These are phyloP conservation scores for Phytomonas francai DNA, from an alignment of 208 protist species.

Conservation along the genomic window DNA sequence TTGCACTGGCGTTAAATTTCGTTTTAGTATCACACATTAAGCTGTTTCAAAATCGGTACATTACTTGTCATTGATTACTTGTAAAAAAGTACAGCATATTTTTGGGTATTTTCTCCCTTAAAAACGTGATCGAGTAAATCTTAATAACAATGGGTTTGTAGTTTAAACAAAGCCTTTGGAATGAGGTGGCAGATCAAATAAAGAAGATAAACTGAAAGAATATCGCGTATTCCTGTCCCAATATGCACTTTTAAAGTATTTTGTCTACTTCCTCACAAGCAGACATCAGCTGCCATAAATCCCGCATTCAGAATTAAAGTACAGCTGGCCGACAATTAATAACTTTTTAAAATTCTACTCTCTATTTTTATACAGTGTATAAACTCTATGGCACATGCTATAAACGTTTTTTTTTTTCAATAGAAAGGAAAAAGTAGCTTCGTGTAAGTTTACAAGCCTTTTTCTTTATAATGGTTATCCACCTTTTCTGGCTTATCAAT, in stretches of 20 bases:
- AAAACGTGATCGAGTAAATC: constrained; percentile 4
- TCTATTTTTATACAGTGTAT: neutral
- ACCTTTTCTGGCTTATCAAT: constrained; percentile 84
- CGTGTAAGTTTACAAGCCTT: neutral
- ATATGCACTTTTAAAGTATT: neutral
- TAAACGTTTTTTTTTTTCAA: constrained; percentile 4
- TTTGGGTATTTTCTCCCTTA: neutral
- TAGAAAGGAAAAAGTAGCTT: neutral
- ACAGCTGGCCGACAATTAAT: neutral
- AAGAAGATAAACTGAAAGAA: constrained; percentile 3
- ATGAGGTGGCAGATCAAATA: neutral
- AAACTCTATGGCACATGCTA: neutral
- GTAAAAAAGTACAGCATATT: neutral
- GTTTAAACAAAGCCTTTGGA: neutral
- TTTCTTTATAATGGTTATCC: constrained; percentile 47
- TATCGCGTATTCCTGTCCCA: neutral
- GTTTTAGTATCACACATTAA: neutral
- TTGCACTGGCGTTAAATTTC: constrained; percentile 5
- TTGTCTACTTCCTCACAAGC: neutral
- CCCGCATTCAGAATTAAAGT: neutral
- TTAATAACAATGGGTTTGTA: constrained; percentile 2
- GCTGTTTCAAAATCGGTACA: neutral
- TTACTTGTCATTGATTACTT: neutral
- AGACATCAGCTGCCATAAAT: neutral
- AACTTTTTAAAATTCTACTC: neutral